These are phyloP conservation scores for Suillus hirtellus DNA, from an alignment of 768 basidiomycete species.

Conservation along the genomic window DNA sequence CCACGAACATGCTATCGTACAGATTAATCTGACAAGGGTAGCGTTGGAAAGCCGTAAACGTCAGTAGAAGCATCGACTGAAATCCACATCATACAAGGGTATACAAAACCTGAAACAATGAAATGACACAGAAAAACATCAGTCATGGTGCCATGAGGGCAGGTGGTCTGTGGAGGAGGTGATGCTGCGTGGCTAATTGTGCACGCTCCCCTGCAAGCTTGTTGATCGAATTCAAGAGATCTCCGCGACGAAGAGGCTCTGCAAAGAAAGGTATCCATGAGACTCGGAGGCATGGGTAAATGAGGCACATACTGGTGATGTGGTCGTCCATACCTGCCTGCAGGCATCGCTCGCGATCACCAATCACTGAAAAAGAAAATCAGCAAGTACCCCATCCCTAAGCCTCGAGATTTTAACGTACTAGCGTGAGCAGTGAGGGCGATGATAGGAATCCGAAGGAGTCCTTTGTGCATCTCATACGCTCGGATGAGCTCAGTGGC, in stretches of 20 bases:
- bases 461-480: slow-evolving; percentile 72
- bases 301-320: slow-evolving; percentile 64
- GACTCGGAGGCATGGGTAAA: neutral
- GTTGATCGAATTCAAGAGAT: slow-evolving; percentile 79
- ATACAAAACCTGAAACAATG: slow-evolving; percentile 5
- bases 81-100: slow-evolving; percentile 7
- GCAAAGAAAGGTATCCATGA: slow-evolving; percentile 13
- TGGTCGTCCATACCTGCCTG: slow-evolving; percentile 84
- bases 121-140: neutral
- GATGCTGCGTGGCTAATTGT: slow-evolving; percentile 33
- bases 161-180: slow-evolving; percentile 33
- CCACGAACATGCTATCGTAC: slow-evolving; percentile 6
- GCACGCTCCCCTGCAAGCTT: slow-evolving; percentile 71
- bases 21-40: slow-evolving; percentile 7
- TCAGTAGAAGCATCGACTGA: slow-evolving; percentile 3
- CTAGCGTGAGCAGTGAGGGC: slow-evolving; percentile 97
- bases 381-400: slow-evolving; percentile 9
- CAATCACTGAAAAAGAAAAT: slow-evolving; percentile 65
- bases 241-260: slow-evolving; percentile 81
- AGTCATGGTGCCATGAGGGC: slow-evolving; percentile 29
- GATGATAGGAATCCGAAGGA: slow-evolving; percentile 85
- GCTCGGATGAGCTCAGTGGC: slow-evolving; percentile 90
- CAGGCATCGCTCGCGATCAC: slow-evolving; percentile 74
- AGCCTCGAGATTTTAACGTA: slow-evolving; percentile 41
- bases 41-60: slow-evolving; percentile 8